Evolutionary conservation across 441 rosid species (phyloP).

Genomic region (Cnidoscolus chayamansa): DNA sequence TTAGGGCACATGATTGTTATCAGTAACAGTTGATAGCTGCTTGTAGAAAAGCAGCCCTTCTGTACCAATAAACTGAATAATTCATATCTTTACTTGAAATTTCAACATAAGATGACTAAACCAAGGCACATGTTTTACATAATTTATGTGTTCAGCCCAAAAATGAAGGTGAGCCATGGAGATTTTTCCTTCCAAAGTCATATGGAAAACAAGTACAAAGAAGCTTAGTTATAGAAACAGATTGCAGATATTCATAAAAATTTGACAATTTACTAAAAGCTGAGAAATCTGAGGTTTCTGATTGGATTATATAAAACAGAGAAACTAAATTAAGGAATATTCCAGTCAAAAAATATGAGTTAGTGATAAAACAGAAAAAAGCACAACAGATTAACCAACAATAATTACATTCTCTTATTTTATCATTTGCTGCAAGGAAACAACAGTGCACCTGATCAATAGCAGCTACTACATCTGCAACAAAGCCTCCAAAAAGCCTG

Average conservation of each 20-base stretch:
- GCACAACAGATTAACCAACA: slow-evolving; percentile 4
- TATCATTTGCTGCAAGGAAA: background rate
- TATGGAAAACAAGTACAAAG: background rate
- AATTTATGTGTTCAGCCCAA: background rate
- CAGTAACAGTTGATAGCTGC: background rate
- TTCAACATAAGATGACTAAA: background rate
- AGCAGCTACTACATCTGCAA: slow-evolving; percentile 98
- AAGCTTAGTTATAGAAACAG: background rate
- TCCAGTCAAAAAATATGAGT: background rate
- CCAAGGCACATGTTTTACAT: background rate
- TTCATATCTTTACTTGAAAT: background rate
- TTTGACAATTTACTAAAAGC: background rate
- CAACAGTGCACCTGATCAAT: slow-evolving; percentile 73
- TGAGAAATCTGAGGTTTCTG: background rate
- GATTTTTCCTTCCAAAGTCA: background rate
- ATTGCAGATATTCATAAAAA: background rate
- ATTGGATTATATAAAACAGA: background rate
- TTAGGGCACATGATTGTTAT: too few species aligned
- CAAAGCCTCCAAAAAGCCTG: slow-evolving; percentile 91
- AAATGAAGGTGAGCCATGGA: slow-evolving; percentile 1
- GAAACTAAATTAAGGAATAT: background rate
- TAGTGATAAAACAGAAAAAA: background rate
- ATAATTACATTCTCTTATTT: background rate
- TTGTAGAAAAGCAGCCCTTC: background rate
- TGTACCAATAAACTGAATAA: background rate